Base-by-base conservation (phyloP, 306 rosid genomes). In the Oxytropis ochrocephala region DNA sequence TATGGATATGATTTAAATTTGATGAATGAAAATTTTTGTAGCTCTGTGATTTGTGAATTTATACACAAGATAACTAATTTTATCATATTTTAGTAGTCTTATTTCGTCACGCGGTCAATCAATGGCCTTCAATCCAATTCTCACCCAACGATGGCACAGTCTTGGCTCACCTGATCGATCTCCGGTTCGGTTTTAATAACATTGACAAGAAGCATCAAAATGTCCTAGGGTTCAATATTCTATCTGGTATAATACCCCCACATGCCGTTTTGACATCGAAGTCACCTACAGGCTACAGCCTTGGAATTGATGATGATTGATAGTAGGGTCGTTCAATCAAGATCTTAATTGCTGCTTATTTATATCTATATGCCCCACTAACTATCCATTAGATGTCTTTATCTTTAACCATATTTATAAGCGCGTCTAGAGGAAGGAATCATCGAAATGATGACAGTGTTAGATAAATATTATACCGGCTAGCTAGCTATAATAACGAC, bases 261-360 rank as follows among this genome's bases (percentile, higher is more conserved):
- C 81, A 66, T 76, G 76, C 72, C 50, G 51, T 52, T 60, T 76
- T 52, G 83, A 74, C 72, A 29, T 69, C 82, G 69, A 78, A 69
- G 51, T 57, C 80, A 69, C 46, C 54, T 14, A 58, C 67, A 76
- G 59, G 38, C 54, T 14, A 58, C 67, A 76, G 59, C 61, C 19
- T 24, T 0, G 50, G 13, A 52, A 60, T 39, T 49, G 67, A 62
- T 62, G 65, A 64, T 36, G 54, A 78, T 58, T 32, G 47, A 52
- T 24, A 41, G 3, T 24, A 24, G 11, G 42, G 32, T 24, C 14
- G 42, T 46, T 72, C 73, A 2, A 76, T 42, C 46, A 67, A 44
- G 35, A 70, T 72, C 67, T 17, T 46, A 55, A 2, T 5, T 7
- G 62, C 27, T 64, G 2, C 43, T 46, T 11, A 13, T 19, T 56